Evolutionary conservation across 2,329 filamentous ascomycete genomes (phyloP).

Genomic region (Aspergillus glaucus): DNA sequence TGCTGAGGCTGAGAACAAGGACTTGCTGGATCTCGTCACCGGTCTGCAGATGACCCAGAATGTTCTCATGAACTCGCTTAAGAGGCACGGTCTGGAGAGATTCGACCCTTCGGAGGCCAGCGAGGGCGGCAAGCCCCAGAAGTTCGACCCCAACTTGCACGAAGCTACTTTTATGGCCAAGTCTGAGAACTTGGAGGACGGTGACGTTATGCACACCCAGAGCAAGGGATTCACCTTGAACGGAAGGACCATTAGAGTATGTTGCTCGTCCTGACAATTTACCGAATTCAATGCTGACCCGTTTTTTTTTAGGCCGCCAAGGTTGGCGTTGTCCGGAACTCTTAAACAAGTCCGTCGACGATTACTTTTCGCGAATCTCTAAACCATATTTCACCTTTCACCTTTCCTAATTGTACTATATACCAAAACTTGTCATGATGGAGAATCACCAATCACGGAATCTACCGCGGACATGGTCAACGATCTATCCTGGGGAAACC

Average conservation of each 20-base stretch:
- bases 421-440: constrained; percentile 25
- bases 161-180: constrained; percentile 95
- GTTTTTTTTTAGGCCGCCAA: constrained; percentile 61
- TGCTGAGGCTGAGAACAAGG: constrained; percentile 55
- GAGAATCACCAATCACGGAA: constrained; percentile 14
- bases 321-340: constrained; percentile 91
- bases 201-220: constrained; percentile 84
- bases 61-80: constrained; percentile 78
- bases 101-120: constrained; percentile 60
- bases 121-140: constrained; percentile 56
- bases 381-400: constrained; percentile 6
- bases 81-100: constrained; percentile 89
- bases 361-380: neutral
- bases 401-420: constrained; percentile 28
- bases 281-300: constrained; percentile 4
- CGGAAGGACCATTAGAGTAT: constrained; percentile 70
- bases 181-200: constrained; percentile 79
- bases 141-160: constrained; percentile 94
- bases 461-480: constrained; percentile 1
- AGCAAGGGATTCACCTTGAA: constrained; percentile 95
- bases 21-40: constrained; percentile 73
- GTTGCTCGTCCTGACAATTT: constrained; percentile 11
- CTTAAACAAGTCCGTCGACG: constrained; percentile 21
- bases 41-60: constrained; percentile 93
- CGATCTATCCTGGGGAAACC: neutral